Conservation (phyloP, 768 basidiomycete genomes). For the Tulasnella sp. region DNA sequence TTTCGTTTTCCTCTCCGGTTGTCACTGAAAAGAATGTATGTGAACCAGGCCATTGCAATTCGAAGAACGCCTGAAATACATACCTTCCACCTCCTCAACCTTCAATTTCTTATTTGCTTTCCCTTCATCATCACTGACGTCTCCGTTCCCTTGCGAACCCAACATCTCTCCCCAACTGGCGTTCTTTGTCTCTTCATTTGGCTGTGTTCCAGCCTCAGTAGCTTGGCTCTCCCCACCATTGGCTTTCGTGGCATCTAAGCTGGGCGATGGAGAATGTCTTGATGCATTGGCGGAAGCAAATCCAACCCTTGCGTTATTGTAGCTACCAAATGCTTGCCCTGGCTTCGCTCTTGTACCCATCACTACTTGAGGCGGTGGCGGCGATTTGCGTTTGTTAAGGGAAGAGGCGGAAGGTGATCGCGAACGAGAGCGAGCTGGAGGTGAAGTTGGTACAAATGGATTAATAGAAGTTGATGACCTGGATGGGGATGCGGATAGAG, state of each 20-base stretch:
- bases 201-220: neutral
- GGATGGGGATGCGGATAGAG: too few relatives aligned
- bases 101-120: slow-evolving; percentile 23
- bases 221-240: neutral
- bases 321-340: slow-evolving; percentile 1
- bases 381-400: slow-evolving; percentile 6
- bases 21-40: slow-evolving; percentile 19
- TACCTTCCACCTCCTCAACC: slow-evolving; percentile 28
- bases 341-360: neutral
- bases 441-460: too few relatives aligned
- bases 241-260: neutral
- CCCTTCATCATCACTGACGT: slow-evolving; percentile 17
- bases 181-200: neutral
- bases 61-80: slow-evolving; percentile 14
- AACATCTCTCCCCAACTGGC: slow-evolving; percentile 9
- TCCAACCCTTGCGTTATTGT: neutral
- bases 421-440: neutral
- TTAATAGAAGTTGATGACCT: too few relatives aligned
- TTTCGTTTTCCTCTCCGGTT: slow-evolving; percentile 31
- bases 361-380: too few relatives aligned
- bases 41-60: neutral
- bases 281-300: neutral
- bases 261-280: slow-evolving; percentile 7
- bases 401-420: slow-evolving; percentile 9
- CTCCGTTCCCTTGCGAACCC: neutral